Evolutionary conservation across 495 filamentous ascomycete genomes (phyloP), one percentile per base, ranked within the genome.

Genomic region (Penicillium herquei): DNA sequence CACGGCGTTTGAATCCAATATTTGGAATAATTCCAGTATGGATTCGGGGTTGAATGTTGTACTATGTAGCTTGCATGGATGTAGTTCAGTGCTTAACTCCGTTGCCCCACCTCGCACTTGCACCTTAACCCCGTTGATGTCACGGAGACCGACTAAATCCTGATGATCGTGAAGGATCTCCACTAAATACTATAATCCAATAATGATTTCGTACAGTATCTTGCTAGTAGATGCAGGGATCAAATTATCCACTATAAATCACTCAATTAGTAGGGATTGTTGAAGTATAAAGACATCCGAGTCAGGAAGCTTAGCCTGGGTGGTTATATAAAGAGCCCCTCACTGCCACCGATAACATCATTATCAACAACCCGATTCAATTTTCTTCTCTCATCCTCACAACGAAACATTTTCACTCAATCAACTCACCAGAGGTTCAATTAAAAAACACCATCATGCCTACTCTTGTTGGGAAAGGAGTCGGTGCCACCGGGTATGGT

Each of bases 401-500:
- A 11, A 21, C 14, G 3, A 7, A 18, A 10, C 7, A 7, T 26
- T 26, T 44, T 21, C 21, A 26, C 21, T 26, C 21, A 26, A 26
- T 26, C 21, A 26, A 26, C 46, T 11, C 30, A 14, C 6, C 21
- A 18, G 7, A 14, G 40, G 17, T 40, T 45, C 50, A 40, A 41
- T 39, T 13, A 12, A 41, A n/a, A 12, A 52, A 33, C 39, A 16
- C 13, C 57, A 68, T 11, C 39, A 77, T 77, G 74, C 74, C 74
- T 65, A 57, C 64, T 46, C 63, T 77, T 39, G 55, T 72, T 48
- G 74, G 75, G 62, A 78, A 69, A 52, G 60, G 71, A 57, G 63
- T 81, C 45, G 79, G 78, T 18, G 42, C 63, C n/a, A 80, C 67
- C 6, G 79, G 78, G 49, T 73, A 75, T 58, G 79, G 79, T 40